These are phyloP conservation scores for Circinella minor DNA, from an alignment of 371 early-diverging fungal species.

Conservation along the genomic window DNA sequence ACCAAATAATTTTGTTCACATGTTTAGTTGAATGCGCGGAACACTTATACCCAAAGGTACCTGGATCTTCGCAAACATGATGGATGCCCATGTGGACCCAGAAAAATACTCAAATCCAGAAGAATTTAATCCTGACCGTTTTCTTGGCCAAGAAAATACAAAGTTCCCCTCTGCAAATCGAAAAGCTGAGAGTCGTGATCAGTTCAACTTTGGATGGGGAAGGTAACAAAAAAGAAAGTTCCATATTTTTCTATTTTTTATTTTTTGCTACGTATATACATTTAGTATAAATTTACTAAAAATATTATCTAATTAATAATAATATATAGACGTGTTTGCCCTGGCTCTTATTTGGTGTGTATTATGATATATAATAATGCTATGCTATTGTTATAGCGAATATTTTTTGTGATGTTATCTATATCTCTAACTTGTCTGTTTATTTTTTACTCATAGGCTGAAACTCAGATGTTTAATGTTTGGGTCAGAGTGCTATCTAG, in stretches of 20 bases:
- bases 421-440: not conserved
- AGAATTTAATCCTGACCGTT: conserved; percentile 28
- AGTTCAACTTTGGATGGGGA: conserved; percentile 17
- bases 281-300: not conserved
- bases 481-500: not conserved
- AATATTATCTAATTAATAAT: not conserved
- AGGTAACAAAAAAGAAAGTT: not conserved
- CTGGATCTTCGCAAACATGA: conserved; percentile 20
- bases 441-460: not conserved
- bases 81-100: conserved; percentile 22
- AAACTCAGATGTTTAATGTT: conserved; percentile 4
- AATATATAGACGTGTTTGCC: conserved; percentile 7
- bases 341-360: conserved; percentile 19
- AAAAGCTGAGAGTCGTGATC: conserved; percentile 12
- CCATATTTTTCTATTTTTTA: not conserved
- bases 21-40: conserved; percentile 20
- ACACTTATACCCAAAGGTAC: conserved; percentile 36
- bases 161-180: conserved; percentile 9
- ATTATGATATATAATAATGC: not conserved
- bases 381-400: not conserved
- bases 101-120: conserved; percentile 11
- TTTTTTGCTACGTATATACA: not conserved
- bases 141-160: conserved; percentile 9
- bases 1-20: not conserved
- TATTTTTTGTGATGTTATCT: not conserved